These are phyloP conservation scores for Talaromyces sp. DNA, from an alignment of 2,329 filamentous ascomycete species.

Conservation along the genomic window DNA sequence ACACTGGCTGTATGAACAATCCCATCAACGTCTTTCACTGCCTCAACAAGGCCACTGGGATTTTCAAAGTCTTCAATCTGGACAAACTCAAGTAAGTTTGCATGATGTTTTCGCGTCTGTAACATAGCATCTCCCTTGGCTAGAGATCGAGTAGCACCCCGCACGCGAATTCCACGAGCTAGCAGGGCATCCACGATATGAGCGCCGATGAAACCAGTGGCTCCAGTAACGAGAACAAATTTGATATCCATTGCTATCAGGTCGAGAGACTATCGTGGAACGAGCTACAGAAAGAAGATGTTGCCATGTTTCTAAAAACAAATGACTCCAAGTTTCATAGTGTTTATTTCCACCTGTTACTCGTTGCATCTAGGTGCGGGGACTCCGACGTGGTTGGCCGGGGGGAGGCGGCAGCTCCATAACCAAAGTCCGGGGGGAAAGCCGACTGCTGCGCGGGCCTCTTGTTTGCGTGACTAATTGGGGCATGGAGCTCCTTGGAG, in stretches of 20 bases:
- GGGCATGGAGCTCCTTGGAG: not conserved
- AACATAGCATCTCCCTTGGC: conserved; percentile 12
- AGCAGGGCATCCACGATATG: conserved; percentile 19
- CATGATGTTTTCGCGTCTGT: conserved; percentile 9
- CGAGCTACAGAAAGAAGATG: not conserved
- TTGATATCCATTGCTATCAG: conserved; percentile 1
- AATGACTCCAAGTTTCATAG: not conserved
- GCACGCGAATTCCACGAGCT: conserved; percentile 12
- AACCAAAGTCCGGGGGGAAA: not conserved
- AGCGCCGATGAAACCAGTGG: conserved; percentile 25
- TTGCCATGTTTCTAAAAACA: not conserved
- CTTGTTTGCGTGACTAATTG: not conserved
- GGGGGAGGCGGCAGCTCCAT: conserved; percentile 4
- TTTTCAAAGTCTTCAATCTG: conserved; percentile 9
- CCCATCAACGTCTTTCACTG: conserved; percentile 8
- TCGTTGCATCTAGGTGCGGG: not conserved
- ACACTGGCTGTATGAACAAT: conserved; percentile 12
- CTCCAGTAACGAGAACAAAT: conserved; percentile 21
- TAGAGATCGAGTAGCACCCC: conserved; percentile 12
- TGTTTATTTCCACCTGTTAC: not conserved
- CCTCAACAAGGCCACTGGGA: conserved; percentile 3
- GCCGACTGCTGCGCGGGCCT: not conserved
- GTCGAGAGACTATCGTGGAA: not conserved
- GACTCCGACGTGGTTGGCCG: not conserved
- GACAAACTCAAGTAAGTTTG: conserved; percentile 8